Conservation (phyloP, 768 basidiomycete species). For the Jaapia argillacea region DNA sequence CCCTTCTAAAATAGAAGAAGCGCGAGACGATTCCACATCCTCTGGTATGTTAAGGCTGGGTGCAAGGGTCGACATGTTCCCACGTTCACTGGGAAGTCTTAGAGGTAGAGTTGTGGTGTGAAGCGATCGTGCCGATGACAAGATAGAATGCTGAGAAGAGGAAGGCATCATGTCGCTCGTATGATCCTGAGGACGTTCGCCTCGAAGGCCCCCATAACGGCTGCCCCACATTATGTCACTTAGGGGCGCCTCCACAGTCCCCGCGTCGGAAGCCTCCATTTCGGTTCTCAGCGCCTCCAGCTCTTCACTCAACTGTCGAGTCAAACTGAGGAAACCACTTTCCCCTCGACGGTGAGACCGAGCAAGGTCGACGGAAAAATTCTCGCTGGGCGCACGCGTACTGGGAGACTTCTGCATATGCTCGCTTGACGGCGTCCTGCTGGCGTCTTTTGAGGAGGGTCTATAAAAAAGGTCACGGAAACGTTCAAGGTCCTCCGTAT, state of each 20-base stretch:
- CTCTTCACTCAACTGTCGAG: constrained; percentile 30
- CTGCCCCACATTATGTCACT: constrained; percentile 15
- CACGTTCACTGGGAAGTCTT: constrained; percentile 18
- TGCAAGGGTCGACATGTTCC: constrained; percentile 9
- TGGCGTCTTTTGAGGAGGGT: constrained; percentile 19
- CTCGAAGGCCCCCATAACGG: constrained; percentile 12
- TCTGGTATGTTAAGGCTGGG: constrained; percentile 22
- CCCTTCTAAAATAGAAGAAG: constrained; percentile 22
- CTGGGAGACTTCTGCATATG: constrained; percentile 4
- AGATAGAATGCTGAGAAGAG: too few relatives aligned
- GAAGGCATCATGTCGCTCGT: too few relatives aligned
- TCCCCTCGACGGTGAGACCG: constrained; percentile 16
- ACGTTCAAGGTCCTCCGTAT: constrained; percentile 57
- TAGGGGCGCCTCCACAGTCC: not conserved
- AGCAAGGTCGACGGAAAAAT: constrained; percentile 19
- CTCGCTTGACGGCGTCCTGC: constrained; percentile 9
- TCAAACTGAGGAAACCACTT: constrained; percentile 28
- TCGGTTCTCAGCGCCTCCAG: constrained; percentile 16
- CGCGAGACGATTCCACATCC: constrained; percentile 24
- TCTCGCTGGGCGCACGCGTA: constrained; percentile 14
- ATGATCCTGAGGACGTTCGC: constrained; percentile 5
- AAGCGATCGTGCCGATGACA: constrained; percentile 9
- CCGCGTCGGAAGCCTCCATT: not conserved
- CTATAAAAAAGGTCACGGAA: constrained; percentile 70
- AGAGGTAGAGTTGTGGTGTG: constrained; percentile 11